Conservation (phyloP, 164 flowering plant genomes). For the Santalum album region DNA sequence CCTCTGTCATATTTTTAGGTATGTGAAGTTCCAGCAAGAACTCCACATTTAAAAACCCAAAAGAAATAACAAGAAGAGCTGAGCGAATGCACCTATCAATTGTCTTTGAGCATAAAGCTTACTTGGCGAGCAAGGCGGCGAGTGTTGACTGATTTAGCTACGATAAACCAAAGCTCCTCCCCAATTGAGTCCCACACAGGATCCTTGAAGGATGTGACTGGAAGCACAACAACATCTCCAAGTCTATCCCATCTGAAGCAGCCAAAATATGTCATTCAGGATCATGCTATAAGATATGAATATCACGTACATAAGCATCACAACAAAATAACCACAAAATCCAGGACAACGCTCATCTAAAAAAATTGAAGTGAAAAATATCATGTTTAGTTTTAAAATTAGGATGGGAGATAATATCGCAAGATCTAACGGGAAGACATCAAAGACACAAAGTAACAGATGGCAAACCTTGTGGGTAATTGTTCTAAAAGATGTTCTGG, state of each 20-base stretch:
- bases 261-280: neutral
- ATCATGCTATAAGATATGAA: neutral
- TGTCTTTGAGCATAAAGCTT: constrained; percentile 7
- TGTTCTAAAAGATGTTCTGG: constrained; percentile 51
- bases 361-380: too few species aligned
- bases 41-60: too few species aligned
- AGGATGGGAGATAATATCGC: neutral
- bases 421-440: neutral
- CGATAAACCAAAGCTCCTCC: constrained; percentile 64
- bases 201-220: constrained; percentile 65
- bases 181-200: constrained; percentile 60
- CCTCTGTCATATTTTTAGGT: too few species aligned
- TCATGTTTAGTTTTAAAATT: too few species aligned
- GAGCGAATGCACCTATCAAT: too few species aligned
- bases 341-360: neutral
- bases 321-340: neutral
- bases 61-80: neutral
- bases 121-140: constrained; percentile 90
- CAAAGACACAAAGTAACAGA: constrained; percentile 4
- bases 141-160: constrained; percentile 66
- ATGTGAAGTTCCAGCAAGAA: too few species aligned
- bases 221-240: constrained; percentile 88
- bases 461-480: constrained; percentile 68
- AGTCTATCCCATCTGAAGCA: constrained; percentile 77
- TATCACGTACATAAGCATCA: neutral